These are phyloP conservation scores for Aspergillus terreus DNA, from an alignment of 2,329 filamentous ascomycete genomes.

Conservation along the genomic window DNA sequence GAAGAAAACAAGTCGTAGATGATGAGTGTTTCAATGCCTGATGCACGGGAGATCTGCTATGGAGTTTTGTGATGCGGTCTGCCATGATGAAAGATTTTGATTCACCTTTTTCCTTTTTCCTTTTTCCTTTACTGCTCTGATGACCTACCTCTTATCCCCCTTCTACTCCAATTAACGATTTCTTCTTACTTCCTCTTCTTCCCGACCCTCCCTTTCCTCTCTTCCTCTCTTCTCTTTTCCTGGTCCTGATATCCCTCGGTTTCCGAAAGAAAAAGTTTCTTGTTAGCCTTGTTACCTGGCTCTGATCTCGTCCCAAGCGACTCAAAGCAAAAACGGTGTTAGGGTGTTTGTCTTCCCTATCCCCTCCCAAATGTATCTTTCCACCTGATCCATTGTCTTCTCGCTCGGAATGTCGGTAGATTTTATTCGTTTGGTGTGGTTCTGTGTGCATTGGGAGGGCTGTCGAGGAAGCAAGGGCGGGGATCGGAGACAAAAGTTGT, in stretches of 20 bases:
- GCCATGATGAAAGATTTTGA: slow-evolving; percentile 27
- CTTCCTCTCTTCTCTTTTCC: slow-evolving; percentile 20
- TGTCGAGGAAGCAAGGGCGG: not conserved
- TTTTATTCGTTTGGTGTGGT: no score
- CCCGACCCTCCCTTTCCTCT: slow-evolving; percentile 19
- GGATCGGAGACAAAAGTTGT: slow-evolving; percentile 22
- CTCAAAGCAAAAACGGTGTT: slow-evolving; percentile 18
- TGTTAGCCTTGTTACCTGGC: slow-evolving; percentile 31
- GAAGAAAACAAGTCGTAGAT: slow-evolving; percentile 41
- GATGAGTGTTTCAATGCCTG: slow-evolving; percentile 17
- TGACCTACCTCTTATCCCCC: slow-evolving; percentile 25
- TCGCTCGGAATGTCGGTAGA: not conserved
- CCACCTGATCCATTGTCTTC: not conserved
- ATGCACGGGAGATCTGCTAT: slow-evolving; percentile 8
- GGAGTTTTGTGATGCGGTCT: slow-evolving; percentile 11
- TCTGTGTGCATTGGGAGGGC: no score
- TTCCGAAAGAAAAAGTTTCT: slow-evolving; percentile 39
- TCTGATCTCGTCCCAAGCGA: slow-evolving; percentile 29
- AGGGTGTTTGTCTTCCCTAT: slow-evolving; percentile 8
- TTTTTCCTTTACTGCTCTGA: slow-evolving; percentile 29
- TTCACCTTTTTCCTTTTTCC: slow-evolving; percentile 29
- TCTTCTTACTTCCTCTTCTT: slow-evolving; percentile 12
- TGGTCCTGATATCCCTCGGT: slow-evolving; percentile 42
- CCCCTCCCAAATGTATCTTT: not conserved
- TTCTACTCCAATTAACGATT: slow-evolving; percentile 23